phyloP scores from a whole-genome alignment of 305 asterid species.

The Solanum aculeatissimum region DNA sequence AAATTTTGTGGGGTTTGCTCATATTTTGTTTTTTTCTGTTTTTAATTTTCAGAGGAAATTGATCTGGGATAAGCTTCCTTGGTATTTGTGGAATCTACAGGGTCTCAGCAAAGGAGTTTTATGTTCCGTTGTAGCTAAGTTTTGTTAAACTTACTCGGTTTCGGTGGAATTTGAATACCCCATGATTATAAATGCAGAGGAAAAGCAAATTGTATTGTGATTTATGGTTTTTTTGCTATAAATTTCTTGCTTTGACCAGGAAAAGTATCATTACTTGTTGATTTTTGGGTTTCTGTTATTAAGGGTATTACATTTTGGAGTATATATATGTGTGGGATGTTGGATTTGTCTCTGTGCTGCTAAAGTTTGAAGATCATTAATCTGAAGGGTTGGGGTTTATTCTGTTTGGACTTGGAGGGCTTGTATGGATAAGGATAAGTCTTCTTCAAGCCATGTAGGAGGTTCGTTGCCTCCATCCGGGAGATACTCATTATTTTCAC shows the following conservation, averaged over 20 bases:
- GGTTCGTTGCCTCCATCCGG: slow-evolving; percentile 68
- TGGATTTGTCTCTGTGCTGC: not conserved
- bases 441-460: slow-evolving; percentile 28
- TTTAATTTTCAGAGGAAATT: not conserved
- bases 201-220: not conserved
- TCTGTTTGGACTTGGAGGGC: slow-evolving; percentile 1
- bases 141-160: not conserved
- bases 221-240: not conserved
- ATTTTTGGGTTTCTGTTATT: not conserved
- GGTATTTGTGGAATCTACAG: not conserved
- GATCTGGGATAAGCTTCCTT: not conserved
- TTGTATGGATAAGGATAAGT: slow-evolving; percentile 81
- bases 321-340: not conserved
- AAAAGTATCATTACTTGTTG: not conserved
- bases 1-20: not conserved
- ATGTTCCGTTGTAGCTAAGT: not conserved
- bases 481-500: slow-evolving; percentile 57
- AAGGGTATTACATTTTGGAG: not conserved
- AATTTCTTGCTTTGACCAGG: not conserved
- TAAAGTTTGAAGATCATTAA: not conserved
- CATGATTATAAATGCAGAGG: not conserved
- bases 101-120: not conserved
- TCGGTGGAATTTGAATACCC: not conserved
- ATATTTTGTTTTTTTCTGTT: not conserved
- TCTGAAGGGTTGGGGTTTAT: not conserved